Conservation (phyloP, 2,329 filamentous ascomycete species). For the Cyanodermella asteris region DNA sequence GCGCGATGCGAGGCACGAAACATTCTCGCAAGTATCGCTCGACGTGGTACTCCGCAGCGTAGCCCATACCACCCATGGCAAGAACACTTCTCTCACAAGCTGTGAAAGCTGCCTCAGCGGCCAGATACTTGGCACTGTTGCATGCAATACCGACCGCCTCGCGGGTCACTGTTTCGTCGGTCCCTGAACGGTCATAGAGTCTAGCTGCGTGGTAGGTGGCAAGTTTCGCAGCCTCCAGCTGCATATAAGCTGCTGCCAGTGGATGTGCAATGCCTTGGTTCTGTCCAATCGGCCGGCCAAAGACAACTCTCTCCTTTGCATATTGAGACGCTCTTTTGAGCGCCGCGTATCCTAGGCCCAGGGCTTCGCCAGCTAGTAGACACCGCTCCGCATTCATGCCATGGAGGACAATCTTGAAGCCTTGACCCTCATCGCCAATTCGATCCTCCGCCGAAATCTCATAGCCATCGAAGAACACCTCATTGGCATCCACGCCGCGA, state of each 20-base stretch:
- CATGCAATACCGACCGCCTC: conserved; percentile 40
- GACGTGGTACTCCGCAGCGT: conserved; percentile 42
- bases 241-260: conserved; percentile 42
- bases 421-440: conserved; percentile 50
- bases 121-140: conserved; percentile 46
- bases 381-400: conserved; percentile 65
- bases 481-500: conserved; percentile 61
- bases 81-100: conserved; percentile 39
- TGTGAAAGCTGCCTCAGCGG: conserved; percentile 38
- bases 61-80: conserved; percentile 42
- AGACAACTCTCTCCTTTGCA: conserved; percentile 43
- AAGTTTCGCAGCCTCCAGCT: conserved; percentile 41
- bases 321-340: conserved; percentile 40
- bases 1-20: conserved; percentile 41
- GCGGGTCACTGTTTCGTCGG: conserved; percentile 29
- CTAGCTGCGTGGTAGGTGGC: conserved; percentile 43
- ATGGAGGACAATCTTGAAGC: conserved; percentile 59
- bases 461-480: conserved; percentile 74
- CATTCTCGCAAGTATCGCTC: conserved; percentile 44
- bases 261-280: conserved; percentile 47
- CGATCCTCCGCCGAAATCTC: conserved; percentile 39
- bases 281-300: conserved; percentile 40
- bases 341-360: conserved; percentile 59
- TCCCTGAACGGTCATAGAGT: conserved; percentile 34
- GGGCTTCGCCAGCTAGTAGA: conserved; percentile 54